Base-by-base conservation (phyloP, 2,329 filamentous ascomycete genomes). In the Neopestalotiopsis rosae region DNA sequence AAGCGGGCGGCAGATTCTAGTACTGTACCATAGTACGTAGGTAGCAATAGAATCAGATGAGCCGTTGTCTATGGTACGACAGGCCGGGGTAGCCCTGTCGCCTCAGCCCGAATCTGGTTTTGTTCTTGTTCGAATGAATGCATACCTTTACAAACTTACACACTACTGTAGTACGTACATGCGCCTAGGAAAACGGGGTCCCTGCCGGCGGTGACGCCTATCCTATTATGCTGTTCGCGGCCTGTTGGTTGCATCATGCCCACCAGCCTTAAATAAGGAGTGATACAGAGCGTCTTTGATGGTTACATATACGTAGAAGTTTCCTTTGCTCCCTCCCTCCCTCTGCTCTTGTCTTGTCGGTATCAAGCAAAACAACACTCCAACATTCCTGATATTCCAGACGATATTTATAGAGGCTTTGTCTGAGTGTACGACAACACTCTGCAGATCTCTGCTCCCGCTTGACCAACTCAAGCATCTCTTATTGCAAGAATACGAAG, bases 1-100 rank as follows among this genome's bases (percentile, higher is more conserved):
- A 38, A 66, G 42, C 38, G 63, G 45, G 45, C 45, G 63, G 63
- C 17, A 52, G 45, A 52, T 20, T 66, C 63, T 56, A 38, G 34
- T 38, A 28, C 24, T 28, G 24, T 28, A 28, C 24, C 24, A 28
- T 28, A 28, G 24, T 28, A 28, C 24, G 24, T 28, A 32, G n/a
- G 28, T 38, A 52, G 40, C 59, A 62, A 62, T 42, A 34, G 59
- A 13, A 61, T 38, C 17, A 40, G 34, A 34, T 34, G 40, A 45
- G 17, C 9, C 40, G 28, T 64, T 17, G n/a, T 34, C 28, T 64
- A 52, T 52, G 61, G 61, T 40, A 30, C 28, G 20, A 52, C 42
- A 10, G 61, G 61, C 61, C 61, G n/a, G 61, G 61, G 28, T 64
- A 32, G 61, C 61, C 61, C n/a, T 64, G 61, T 5, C 20, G 28